These are phyloP conservation scores for Eucalyptus regnans DNA, from an alignment of 345 rosid genomes.

Conservation along the genomic window DNA sequence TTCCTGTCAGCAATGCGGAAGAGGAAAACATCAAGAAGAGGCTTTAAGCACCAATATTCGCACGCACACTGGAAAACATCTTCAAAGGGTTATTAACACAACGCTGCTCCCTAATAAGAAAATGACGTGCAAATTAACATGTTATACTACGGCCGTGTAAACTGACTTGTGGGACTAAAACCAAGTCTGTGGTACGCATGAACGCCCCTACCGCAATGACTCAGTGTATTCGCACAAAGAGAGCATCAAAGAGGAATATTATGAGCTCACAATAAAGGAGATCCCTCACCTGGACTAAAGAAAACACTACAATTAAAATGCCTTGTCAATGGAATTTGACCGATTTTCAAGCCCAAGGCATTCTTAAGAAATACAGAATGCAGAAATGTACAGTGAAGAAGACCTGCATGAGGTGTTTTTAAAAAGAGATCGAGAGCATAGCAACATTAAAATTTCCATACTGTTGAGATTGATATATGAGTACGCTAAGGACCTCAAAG, in stretches of 20 bases:
- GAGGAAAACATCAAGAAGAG: not conserved
- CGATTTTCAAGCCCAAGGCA: not conserved
- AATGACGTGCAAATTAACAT: not conserved
- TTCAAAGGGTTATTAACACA: not conserved
- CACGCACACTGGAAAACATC: not conserved
- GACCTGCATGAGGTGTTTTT: not conserved
- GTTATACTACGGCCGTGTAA: not conserved
- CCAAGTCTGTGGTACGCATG: not conserved
- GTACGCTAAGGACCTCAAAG: not conserved
- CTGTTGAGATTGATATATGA: not conserved
- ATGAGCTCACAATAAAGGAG: not conserved
- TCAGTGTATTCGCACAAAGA: not conserved
- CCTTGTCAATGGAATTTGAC: not conserved
- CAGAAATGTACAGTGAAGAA: not conserved
- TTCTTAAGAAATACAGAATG: not conserved
- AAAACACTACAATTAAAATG: not conserved
- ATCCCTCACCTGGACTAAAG: not conserved
- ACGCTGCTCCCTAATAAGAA: not conserved
- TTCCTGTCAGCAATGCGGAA: not conserved
- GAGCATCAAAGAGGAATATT: not conserved
- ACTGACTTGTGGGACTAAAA: not conserved
- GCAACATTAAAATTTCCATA: not conserved
- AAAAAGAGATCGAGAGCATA: not conserved
- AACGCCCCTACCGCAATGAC: not conserved
- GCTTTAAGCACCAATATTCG: not conserved